phyloP scores from a whole-genome alignment of 1,284 basidiomycete species.

The Microbotryomycetes sp. region DNA sequence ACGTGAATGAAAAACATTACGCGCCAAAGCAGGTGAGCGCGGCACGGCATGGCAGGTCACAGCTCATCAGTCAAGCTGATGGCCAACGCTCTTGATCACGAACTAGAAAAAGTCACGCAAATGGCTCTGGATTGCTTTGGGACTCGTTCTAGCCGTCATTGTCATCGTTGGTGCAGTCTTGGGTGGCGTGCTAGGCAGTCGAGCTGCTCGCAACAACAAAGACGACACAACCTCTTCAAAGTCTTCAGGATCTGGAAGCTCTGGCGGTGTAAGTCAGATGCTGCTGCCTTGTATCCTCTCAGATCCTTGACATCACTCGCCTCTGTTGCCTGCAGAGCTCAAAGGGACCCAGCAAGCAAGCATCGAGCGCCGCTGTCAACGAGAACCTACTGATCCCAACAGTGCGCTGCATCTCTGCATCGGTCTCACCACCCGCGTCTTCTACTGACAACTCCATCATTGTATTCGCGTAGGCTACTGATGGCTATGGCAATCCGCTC shows the following conservation, averaged over 20 bases:
- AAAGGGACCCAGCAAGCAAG: conserved; percentile 46
- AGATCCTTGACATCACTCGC: conserved; percentile 38
- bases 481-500: conserved; percentile 36
- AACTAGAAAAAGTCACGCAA: not conserved
- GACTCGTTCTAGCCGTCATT: conserved; percentile 49
- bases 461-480: conserved; percentile 13
- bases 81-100: no score
- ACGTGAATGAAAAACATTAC: not conserved
- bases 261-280: conserved; percentile 22
- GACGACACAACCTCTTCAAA: no score
- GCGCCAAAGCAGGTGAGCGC: not conserved
- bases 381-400: conserved; percentile 51
- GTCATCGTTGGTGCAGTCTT: conserved; percentile 69
- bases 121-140: not conserved
- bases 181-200: conserved; percentile 65
- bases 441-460: not conserved
- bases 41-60: no score
- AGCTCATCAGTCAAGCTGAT: no score
- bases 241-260: no score
- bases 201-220: conserved; percentile 48
- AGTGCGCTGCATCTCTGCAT: conserved; percentile 67
- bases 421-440: conserved; percentile 51
- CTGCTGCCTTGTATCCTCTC: not conserved
- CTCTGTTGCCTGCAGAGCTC: no score
- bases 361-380: conserved; percentile 34